These are phyloP conservation scores for Serendipita sp. DNA, from an alignment of 1,284 basidiomycete genomes.

Conservation along the genomic window DNA sequence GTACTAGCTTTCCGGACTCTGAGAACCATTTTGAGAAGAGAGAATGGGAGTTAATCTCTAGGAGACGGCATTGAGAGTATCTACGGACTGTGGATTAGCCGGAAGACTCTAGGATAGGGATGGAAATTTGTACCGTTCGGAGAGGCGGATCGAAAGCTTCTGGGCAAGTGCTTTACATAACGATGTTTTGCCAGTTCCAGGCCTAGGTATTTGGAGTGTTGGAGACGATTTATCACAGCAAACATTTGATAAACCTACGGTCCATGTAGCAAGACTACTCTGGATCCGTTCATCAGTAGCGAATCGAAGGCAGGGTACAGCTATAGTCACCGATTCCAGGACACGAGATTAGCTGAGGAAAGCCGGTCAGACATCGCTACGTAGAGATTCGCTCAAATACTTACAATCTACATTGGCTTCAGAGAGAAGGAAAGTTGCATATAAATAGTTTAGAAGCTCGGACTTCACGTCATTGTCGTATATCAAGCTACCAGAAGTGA, in stretches of 20 bases:
- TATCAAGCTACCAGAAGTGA: slow-evolving; percentile 39
- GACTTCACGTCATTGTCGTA: slow-evolving; percentile 84
- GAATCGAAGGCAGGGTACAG: neutral
- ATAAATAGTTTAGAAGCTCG: slow-evolving; percentile 82
- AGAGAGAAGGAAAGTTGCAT: slow-evolving; percentile 81
- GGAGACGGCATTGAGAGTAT: slow-evolving; percentile 71
- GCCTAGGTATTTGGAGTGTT: slow-evolving; percentile 22
- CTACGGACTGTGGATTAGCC: slow-evolving; percentile 26
- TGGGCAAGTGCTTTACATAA: slow-evolving; percentile 90
- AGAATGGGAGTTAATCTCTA: slow-evolving; percentile 97
- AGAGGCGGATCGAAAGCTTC: slow-evolving; percentile 84
- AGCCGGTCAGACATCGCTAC: neutral
- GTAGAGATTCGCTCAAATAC: slow-evolving; percentile 19
- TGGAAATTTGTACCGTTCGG: slow-evolving; percentile 44
- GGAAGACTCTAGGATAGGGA: neutral
- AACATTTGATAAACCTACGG: slow-evolving; percentile 29
- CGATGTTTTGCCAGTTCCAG: slow-evolving; percentile 95
- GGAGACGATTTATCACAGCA: neutral
- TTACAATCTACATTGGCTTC: slow-evolving; percentile 77
- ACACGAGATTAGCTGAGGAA: slow-evolving; percentile 69
- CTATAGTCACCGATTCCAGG: slow-evolving; percentile 66
- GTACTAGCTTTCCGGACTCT: slow-evolving; percentile 95
- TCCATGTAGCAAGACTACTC: slow-evolving; percentile 83
- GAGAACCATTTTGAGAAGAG: slow-evolving; percentile 97
- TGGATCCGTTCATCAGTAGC: slow-evolving; percentile 13